A percentile compares a stretch with the other conserved stretches of the same genome.
These are phyloP conservation scores for Solanum gracilifrons DNA, from an alignment of 257 asterid genomes.

Conservation along the genomic window DNA sequence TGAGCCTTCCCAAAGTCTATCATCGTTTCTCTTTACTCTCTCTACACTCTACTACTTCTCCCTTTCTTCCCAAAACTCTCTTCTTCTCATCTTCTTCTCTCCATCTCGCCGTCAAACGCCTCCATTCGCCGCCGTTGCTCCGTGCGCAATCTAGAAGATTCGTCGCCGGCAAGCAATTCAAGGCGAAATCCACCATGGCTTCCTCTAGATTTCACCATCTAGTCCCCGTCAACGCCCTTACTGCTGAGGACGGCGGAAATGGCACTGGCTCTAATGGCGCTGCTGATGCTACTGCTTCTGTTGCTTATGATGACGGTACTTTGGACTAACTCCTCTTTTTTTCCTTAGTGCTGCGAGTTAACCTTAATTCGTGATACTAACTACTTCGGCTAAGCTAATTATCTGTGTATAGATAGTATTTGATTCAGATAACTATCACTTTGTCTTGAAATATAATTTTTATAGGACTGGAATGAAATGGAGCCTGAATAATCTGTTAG, in stretches of 20 bases:
- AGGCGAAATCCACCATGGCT: background rate
- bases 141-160: background rate
- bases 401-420: background rate
- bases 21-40: constrained; percentile 22
- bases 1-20: constrained; percentile 56
- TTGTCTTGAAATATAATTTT: background rate
- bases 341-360: background rate
- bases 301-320: constrained; percentile 17
- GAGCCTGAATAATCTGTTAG: background rate
- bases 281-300: constrained; percentile 5
- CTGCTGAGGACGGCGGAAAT: constrained; percentile 33
- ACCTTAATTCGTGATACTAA: background rate
- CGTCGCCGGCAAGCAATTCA: background rate
- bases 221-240: constrained; percentile 28
- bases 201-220: constrained; percentile 22
- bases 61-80: constrained; percentile 16
- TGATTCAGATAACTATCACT: background rate
- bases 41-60: background rate
- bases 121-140: constrained; percentile 4
- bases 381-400: background rate
- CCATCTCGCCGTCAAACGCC: constrained; percentile 22
- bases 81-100: constrained; percentile 13
- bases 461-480: background rate
- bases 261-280: constrained; percentile 35
- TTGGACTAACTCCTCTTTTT: background rate